These are phyloP conservation scores for Capronia americana DNA, from an alignment of 2,329 filamentous ascomycete species.

Conservation along the genomic window DNA sequence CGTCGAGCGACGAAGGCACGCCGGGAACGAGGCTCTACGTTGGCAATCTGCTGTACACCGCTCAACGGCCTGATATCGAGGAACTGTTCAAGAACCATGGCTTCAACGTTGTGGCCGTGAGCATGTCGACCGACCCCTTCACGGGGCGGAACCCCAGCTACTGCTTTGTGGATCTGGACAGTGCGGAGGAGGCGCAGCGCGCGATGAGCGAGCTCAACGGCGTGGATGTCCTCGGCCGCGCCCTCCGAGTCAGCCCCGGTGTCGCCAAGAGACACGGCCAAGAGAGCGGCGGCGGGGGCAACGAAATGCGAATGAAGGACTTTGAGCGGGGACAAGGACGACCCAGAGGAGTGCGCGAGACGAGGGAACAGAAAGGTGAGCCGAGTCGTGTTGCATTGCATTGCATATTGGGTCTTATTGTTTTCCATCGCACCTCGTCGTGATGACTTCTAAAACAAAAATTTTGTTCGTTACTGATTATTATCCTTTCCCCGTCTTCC, in stretches of 20 bases:
- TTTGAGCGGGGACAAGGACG: conserved; percentile 25
- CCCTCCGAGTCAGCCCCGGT: conserved; percentile 69
- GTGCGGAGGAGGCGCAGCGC: conserved; percentile 61
- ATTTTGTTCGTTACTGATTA: neutral
- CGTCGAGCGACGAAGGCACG: conserved; percentile 20
- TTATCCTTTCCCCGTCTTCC: neutral
- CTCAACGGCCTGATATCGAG: conserved; percentile 59
- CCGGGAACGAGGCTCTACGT: conserved; percentile 58
- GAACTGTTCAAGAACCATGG: conserved; percentile 53
- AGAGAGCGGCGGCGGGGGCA: conserved; percentile 13
- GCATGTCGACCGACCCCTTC: conserved; percentile 72
- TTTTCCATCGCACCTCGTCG: neutral
- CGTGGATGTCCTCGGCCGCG: conserved; percentile 62
- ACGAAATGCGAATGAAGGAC: conserved; percentile 30
- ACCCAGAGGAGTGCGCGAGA: conserved; percentile 17
- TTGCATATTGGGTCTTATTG: neutral
- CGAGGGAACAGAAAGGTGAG: conserved; percentile 32
- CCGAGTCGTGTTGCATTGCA: neutral
- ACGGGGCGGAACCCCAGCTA: conserved; percentile 74
- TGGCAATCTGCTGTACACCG: conserved; percentile 62
- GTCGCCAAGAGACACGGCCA: conserved; percentile 49
- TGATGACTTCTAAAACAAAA: neutral
- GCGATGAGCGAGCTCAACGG: conserved; percentile 65
- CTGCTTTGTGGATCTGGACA: conserved; percentile 73
- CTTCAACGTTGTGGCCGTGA: conserved; percentile 60